Evolutionary conservation across 2,329 filamentous ascomycete species (phyloP).

Genomic region (Cadophora luteo-olivacea): DNA sequence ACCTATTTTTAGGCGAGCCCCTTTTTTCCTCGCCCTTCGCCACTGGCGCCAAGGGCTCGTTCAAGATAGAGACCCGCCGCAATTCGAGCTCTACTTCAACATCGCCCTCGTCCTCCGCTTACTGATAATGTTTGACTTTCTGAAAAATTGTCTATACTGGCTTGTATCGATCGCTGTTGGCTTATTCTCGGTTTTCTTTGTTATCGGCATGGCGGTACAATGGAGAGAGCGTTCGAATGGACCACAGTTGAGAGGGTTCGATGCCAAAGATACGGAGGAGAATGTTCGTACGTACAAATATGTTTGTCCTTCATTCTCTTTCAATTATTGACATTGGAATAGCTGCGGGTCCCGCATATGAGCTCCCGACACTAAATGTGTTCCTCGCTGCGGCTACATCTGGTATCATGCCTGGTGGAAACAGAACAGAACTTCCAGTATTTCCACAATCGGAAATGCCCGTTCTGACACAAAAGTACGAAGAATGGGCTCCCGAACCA

Average conservation of each 20-base stretch:
- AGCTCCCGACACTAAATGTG: conserved; percentile 26
- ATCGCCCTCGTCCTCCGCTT: not conserved
- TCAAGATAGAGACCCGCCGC: not conserved
- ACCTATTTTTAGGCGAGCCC: conserved; percentile 19
- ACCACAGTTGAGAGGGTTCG: conserved; percentile 12
- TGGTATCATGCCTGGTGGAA: conserved; percentile 31
- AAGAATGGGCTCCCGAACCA: conserved; percentile 36
- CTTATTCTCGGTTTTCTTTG: conserved; percentile 12
- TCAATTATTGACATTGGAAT: not conserved
- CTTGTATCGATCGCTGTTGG: not conserved
- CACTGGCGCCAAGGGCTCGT: not conserved
- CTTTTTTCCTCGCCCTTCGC: not conserved
- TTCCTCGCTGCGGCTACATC: conserved; percentile 31
- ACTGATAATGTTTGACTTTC: not conserved
- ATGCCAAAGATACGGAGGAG: conserved; percentile 28
- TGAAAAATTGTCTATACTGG: conserved; percentile 15
- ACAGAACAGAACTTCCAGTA: conserved; percentile 27
- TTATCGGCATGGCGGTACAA: conserved; percentile 12
- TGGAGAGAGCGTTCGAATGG: conserved; percentile 11
- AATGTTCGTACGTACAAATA: conserved; percentile 25
- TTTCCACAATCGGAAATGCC: conserved; percentile 29
- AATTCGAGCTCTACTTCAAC: conserved; percentile 12
- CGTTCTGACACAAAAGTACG: conserved; percentile 27
- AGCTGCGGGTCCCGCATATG: conserved; percentile 25
- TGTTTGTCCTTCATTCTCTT: not conserved